Percentiles rank a stretch among this genome's conserved stretches.
Conservation (phyloP, 257 asterid genomes). For the Ligustrum vulgare region DNA sequence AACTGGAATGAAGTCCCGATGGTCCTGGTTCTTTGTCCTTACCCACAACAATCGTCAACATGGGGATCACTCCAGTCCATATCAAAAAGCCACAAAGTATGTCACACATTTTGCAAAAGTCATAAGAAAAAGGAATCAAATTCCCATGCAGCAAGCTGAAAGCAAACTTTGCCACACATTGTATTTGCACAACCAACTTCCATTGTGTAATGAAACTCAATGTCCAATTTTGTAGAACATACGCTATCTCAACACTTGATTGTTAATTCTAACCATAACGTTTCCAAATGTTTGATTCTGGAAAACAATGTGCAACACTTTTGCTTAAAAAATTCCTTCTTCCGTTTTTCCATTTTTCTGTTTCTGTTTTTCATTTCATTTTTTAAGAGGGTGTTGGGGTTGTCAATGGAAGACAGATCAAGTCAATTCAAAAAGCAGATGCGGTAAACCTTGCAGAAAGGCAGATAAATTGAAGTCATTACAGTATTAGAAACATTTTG, state of each 20-base stretch:
- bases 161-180: background rate
- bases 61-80: background rate
- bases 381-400: too few relatives aligned
- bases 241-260: background rate
- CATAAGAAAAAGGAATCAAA: background rate
- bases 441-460: too few relatives aligned
- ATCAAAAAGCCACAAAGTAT: background rate
- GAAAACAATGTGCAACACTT: background rate
- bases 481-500: background rate
- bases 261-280: too few relatives aligned
- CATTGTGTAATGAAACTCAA: background rate
- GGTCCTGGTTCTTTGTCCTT: background rate
- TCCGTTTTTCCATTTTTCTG: background rate
- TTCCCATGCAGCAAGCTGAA: background rate
- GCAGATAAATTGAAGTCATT: too few relatives aligned
- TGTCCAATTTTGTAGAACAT: background rate
- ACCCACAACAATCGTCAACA: background rate
- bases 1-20: background rate
- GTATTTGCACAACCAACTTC: background rate
- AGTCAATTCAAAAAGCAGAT: background rate
- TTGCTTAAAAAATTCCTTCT: background rate
- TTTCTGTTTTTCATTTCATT: too few relatives aligned
- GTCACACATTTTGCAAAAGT: background rate
- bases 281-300: background rate
- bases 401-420: background rate